Conservation (phyloP, 768 basidiomycete species). For the Phanerochaete sordida region DNA sequence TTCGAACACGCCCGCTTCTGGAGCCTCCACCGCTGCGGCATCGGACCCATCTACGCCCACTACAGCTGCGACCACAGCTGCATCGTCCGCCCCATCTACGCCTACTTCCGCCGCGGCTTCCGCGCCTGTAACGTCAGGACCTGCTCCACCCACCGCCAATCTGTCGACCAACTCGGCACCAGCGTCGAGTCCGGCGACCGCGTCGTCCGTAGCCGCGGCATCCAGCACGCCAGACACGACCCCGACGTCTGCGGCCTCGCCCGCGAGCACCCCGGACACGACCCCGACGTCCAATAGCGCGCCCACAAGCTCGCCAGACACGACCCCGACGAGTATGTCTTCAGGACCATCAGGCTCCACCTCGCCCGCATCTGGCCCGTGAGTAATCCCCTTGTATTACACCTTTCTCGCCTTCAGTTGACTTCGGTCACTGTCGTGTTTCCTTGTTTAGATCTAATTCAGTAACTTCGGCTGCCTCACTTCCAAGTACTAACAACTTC, state of each 20-base stretch:
- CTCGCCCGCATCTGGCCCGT: background rate
- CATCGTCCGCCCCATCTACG: background rate
- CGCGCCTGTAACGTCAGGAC: too few species aligned
- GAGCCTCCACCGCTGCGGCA: background rate
- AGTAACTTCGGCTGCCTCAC: background rate
- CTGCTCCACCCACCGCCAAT: background rate
- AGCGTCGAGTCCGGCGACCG: background rate
- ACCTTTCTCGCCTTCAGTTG: background rate
- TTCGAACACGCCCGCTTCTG: slow-evolving; percentile 17
- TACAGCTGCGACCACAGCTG: slow-evolving; percentile 3
- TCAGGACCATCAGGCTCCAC: background rate
- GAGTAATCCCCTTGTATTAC: background rate
- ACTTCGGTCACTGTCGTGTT: background rate
- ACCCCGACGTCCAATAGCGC: slow-evolving; percentile 15
- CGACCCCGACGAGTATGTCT: background rate
- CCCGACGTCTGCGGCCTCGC: background rate
- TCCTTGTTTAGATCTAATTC: background rate
- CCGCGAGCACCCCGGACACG: background rate
- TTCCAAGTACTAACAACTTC: background rate
- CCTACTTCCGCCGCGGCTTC: slow-evolving; percentile 5
- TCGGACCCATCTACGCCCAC: background rate
- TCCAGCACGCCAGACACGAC: background rate
- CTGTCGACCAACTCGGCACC: slow-evolving; percentile 8
- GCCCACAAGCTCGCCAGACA: background rate
- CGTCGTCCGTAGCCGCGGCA: background rate